Conservation (phyloP, 2,329 filamentous ascomycete species). For the Colletotrichum melonis region DNA sequence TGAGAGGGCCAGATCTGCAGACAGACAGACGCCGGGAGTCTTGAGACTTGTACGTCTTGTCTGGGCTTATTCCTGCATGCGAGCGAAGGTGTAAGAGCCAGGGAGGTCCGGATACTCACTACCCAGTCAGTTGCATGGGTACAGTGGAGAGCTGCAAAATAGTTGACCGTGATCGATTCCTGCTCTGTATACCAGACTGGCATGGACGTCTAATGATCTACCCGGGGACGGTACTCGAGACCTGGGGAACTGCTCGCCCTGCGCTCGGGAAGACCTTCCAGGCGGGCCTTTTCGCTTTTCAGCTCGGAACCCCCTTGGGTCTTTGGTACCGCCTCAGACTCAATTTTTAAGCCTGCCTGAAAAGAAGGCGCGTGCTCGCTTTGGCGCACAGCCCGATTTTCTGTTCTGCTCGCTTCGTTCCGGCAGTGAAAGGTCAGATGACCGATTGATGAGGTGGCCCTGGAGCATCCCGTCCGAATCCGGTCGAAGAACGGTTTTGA, state of each 20-base stretch:
- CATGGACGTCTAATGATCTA: not conserved
- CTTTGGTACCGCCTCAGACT: slow-evolving; percentile 2
- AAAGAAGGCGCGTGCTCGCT: not conserved
- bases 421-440: slow-evolving; percentile 24
- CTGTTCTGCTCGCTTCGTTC: slow-evolving; percentile 1
- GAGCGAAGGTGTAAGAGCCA: not conserved
- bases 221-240: too few relatives aligned
- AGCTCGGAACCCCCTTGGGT: slow-evolving; percentile 10
- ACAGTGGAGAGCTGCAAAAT: too few relatives aligned
- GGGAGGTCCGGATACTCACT: not conserved
- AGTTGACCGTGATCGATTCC: not conserved
- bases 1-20: not conserved
- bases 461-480: slow-evolving; percentile 1
- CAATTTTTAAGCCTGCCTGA: not conserved
- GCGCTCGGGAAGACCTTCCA: slow-evolving; percentile 21
- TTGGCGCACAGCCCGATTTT: slow-evolving; percentile 12
- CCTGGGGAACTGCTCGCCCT: not conserved
- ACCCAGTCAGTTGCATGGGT: too few relatives aligned
- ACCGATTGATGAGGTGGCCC: slow-evolving; percentile 22
- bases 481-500: not conserved
- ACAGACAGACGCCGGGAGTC: not conserved
- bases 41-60: not conserved
- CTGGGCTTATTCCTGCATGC: not conserved
- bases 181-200: not conserved
- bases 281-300: not conserved